Evolutionary conservation across 2,329 filamentous ascomycete genomes (phyloP).

Genomic region (Cucurbitaria berberidis): DNA sequence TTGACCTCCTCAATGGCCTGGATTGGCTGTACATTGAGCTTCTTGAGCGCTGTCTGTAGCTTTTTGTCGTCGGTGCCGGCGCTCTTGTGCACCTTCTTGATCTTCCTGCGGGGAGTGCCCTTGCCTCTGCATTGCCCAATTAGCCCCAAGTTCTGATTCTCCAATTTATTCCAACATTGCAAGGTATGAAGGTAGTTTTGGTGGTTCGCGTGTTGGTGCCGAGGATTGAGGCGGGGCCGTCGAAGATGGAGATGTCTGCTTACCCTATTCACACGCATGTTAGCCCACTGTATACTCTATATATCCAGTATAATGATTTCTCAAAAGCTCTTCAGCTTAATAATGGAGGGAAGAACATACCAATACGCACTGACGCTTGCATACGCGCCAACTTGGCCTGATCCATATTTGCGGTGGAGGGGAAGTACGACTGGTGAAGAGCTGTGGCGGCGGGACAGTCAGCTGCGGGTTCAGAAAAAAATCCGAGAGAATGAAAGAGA

Average conservation of each 20-base stretch:
- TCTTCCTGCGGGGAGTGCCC: slow-evolving; percentile 95
- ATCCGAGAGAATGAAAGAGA: slow-evolving; percentile 10
- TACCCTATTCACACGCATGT: slow-evolving; percentile 37
- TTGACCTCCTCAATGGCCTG: slow-evolving; percentile 99
- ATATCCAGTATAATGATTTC: slow-evolving; percentile 9
- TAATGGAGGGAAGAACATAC: slow-evolving; percentile 38
- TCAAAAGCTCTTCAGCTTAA: not conserved
- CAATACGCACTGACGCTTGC: slow-evolving; percentile 53
- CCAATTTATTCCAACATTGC: not conserved
- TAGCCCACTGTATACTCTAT: slow-evolving; percentile 24
- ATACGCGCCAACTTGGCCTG: slow-evolving; percentile 54
- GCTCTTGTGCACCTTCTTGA: slow-evolving; percentile 96
- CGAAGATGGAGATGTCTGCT: slow-evolving; percentile 32
- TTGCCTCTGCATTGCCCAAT: slow-evolving; percentile 72
- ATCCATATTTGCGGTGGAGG: slow-evolving; percentile 52
- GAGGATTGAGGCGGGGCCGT: slow-evolving; percentile 24
- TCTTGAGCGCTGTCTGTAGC: slow-evolving; percentile 95
- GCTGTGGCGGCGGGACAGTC: slow-evolving; percentile 24
- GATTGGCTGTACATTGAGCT: slow-evolving; percentile 99
- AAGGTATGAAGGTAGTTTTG: not conserved
- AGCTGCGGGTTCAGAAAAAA: slow-evolving; percentile 21
- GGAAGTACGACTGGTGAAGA: slow-evolving; percentile 24
- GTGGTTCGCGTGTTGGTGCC: slow-evolving; percentile 8
- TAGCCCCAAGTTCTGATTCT: slow-evolving; percentile 23
- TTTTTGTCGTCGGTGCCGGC: slow-evolving; percentile 99